Percentiles rank a stretch among this genome's conserved stretches.
Evolutionary conservation across 2,329 filamentous ascomycete genomes (phyloP).

Genomic region (Colletotrichum simmondsii): DNA sequence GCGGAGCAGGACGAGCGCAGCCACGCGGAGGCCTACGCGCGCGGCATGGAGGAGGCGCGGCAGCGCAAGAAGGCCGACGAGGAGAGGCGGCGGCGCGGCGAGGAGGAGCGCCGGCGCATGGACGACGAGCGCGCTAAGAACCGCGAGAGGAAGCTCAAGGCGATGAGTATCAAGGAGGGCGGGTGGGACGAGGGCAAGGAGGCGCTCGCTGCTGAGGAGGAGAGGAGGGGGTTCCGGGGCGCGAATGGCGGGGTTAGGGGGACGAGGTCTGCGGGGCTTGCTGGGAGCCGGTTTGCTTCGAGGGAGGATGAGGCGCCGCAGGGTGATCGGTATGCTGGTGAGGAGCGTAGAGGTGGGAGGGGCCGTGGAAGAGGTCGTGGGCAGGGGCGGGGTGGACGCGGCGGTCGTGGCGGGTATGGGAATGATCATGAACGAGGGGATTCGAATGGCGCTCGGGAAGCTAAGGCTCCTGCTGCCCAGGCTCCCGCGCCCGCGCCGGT

Average conservation of each 20-base stretch:
- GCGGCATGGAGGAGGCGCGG: slow-evolving; percentile 66
- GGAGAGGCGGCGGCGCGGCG: slow-evolving; percentile 60
- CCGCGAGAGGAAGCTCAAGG: slow-evolving; percentile 69
- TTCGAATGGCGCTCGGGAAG: slow-evolving; percentile 16
- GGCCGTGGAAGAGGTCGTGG: slow-evolving; percentile 36
- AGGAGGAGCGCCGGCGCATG: slow-evolving; percentile 62
- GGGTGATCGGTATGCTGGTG: slow-evolving; percentile 15
- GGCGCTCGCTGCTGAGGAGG: slow-evolving; percentile 53
- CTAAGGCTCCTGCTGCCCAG: slow-evolving; percentile 39
- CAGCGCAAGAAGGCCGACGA: slow-evolving; percentile 63
- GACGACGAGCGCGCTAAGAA: slow-evolving; percentile 72
- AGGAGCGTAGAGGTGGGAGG: slow-evolving; percentile 37
- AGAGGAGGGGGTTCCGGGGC: slow-evolving; percentile 53
- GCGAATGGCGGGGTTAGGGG: slow-evolving; percentile 54
- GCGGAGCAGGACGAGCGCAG: slow-evolving; percentile 67
- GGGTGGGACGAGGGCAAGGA: slow-evolving; percentile 71
- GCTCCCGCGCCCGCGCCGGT: slow-evolving; percentile 43
- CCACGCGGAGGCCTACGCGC: slow-evolving; percentile 64
- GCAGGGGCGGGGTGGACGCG: slow-evolving; percentile 41
- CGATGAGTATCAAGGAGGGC: slow-evolving; percentile 63
- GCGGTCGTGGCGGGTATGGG: slow-evolving; percentile 43
- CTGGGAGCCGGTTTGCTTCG: slow-evolving; percentile 54
- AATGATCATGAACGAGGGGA: slow-evolving; percentile 46
- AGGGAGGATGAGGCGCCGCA: slow-evolving; percentile 41
- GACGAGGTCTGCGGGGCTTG: slow-evolving; percentile 48